Conservation (phyloP, 1,139 yeast species). For the Pichia sp. region DNA sequence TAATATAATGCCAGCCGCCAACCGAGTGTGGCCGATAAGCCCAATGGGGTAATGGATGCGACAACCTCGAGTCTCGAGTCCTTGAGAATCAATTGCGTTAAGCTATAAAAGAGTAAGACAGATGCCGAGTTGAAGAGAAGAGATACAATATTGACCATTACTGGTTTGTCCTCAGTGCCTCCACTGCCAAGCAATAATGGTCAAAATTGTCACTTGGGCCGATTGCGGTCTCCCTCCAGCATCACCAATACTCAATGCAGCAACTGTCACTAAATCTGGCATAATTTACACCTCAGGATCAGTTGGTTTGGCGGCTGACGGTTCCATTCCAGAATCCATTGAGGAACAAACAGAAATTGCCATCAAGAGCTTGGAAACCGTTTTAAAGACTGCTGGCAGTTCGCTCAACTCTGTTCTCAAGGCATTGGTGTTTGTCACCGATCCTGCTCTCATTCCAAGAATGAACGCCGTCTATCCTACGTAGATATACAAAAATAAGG, state of each 20-base stretch:
- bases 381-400: conserved; percentile 36
- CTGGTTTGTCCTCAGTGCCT: no score
- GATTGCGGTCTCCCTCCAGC: conserved; percentile 18
- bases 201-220: conserved; percentile 19
- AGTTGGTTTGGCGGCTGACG: conserved; percentile 32
- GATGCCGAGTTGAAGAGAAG: no score
- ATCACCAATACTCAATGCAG: conserved; percentile 18
- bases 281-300: conserved; percentile 31
- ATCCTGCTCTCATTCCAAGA: conserved; percentile 28
- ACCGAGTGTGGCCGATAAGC: no score
- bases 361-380: conserved; percentile 35
- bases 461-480: conserved; percentile 33
- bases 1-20: no score
- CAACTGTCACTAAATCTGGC: conserved; percentile 18
- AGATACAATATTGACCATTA: no score
- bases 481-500: no score
- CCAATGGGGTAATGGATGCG: no score
- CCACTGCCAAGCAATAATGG: conserved; percentile 4
- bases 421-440: conserved; percentile 34
- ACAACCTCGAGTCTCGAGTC: no score
- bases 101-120: no score
- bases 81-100: no score
- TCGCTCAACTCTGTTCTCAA: conserved; percentile 33
- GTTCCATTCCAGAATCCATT: conserved; percentile 33
- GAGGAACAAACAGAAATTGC: conserved; percentile 40